Evolutionary conservation across 805 yeast species (phyloP).

Genomic region (Candida insectorum): DNA sequence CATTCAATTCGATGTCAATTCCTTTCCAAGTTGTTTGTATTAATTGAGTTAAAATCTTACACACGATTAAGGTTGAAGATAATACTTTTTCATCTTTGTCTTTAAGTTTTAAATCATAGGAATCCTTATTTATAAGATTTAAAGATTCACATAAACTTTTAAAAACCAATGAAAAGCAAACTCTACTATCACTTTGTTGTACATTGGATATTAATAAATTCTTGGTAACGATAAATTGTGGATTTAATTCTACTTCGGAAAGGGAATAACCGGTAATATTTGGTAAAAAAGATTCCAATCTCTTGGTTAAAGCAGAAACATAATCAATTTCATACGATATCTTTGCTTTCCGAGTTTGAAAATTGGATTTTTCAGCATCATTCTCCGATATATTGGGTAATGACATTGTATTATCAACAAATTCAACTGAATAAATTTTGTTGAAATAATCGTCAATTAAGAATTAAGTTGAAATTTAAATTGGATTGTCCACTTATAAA

Average conservation of each 20-base stretch:
- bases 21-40: slow-evolving; percentile 29
- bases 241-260: slow-evolving; percentile 39
- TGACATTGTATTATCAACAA: too few species aligned
- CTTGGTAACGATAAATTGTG: slow-evolving; percentile 33
- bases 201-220: slow-evolving; percentile 21
- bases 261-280: slow-evolving; percentile 35
- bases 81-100: slow-evolving; percentile 29
- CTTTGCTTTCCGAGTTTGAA: too few species aligned
- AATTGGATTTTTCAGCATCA: too few species aligned
- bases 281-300: slow-evolving; percentile 36
- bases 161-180: slow-evolving; percentile 19
- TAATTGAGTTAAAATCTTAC: slow-evolving; percentile 27
- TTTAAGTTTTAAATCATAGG: slow-evolving; percentile 16
- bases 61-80: slow-evolving; percentile 28
- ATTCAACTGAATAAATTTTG: too few species aligned
- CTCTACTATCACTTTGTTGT: slow-evolving; percentile 7
- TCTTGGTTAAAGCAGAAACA: slow-evolving; percentile 20
- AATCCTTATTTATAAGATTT: slow-evolving; percentile 22
- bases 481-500: too few species aligned
- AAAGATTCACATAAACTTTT: slow-evolving; percentile 20
- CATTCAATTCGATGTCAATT: slow-evolving; percentile 7
- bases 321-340: too few species aligned
- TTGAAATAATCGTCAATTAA: too few species aligned
- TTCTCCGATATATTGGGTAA: too few species aligned
- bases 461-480: too few species aligned